Evolutionary conservation across 257 asterid species (phyloP), one percentile per base, ranked within the genome.

Genomic region (Echium plantagineum): DNA sequence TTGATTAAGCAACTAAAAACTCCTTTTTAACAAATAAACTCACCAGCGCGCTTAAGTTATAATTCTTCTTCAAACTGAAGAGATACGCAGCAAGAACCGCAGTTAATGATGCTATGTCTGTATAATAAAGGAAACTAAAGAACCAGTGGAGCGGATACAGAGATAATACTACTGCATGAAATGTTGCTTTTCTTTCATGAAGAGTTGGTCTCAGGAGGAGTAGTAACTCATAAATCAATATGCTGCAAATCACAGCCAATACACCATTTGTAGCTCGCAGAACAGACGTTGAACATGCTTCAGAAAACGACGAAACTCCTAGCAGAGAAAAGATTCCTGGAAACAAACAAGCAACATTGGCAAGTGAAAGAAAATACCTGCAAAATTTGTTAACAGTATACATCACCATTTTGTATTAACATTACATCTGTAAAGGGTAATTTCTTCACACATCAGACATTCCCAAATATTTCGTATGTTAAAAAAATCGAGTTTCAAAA

Each of bases 291-390:
- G 97, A 78, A 75, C 98, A 89, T 24, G 78, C 66, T 9, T 80
- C 81, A 12, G 84, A 71, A 72, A 85, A 81, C 21, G 90, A 75
- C 18, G 77, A 62, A 53, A 79, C 82, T 46, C 72, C 75, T 67
- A 67, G 74, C 74, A 74, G 30, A 20, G 69, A 72, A 57, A 60
- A 70, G 58, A 81, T 68, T 67, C 94, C 90, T 72, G 96, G 96
- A 82, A 85, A 91, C 77, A 85, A 74, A 76, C 94, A 91, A 72
- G 94, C 90, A 81, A 84, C 74, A 84, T 88, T 86, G 71, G 90
- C 95, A 66, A 86, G 94, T 80, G 98, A 93, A 78, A 86, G 77
- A 73, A 85, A 69, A 87, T 93, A 93, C 95, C 98, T 93, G 91
- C 94, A 84, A 74, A 69, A 69, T 60, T 75, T 55, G 58, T 60